These are phyloP conservation scores for Leishmania martiniquensis DNA, from an alignment of 208 protist genomes.

Conservation along the genomic window DNA sequence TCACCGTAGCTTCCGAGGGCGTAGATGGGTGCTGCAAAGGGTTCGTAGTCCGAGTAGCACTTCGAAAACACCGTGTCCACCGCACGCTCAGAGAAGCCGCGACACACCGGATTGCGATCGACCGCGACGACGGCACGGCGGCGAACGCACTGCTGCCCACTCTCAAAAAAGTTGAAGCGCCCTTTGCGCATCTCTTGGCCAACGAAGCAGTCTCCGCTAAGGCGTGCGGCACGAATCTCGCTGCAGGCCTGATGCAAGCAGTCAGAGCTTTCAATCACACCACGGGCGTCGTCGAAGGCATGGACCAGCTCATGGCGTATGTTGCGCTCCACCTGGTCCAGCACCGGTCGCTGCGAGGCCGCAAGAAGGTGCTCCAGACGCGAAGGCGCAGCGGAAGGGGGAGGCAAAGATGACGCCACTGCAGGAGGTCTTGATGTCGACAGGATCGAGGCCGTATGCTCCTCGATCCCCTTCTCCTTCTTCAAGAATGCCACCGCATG, in stretches of 20 bases:
- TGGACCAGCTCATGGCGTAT: slow-evolving; percentile 95
- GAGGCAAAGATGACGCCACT: slow-evolving; percentile 1
- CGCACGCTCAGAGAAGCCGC: slow-evolving; percentile 79
- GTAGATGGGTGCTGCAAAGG: slow-evolving; percentile 84
- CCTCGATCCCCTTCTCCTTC: slow-evolving; percentile 16
- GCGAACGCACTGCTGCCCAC: slow-evolving; percentile 85
- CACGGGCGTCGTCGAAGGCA: slow-evolving; percentile 93
- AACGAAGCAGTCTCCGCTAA: slow-evolving; percentile 94
- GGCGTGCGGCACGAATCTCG: slow-evolving; percentile 93
- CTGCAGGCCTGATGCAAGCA: slow-evolving; percentile 95
- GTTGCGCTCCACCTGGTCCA: slow-evolving; percentile 72
- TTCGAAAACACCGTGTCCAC: slow-evolving; percentile 75
- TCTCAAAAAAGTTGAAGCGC: slow-evolving; percentile 64
- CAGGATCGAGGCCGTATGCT: neutral
- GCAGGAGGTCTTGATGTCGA: neutral
- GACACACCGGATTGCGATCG: slow-evolving; percentile 84
- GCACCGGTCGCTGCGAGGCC: slow-evolving; percentile 30
- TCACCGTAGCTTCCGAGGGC: slow-evolving; percentile 84
- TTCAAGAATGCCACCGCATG: slow-evolving; percentile 20
- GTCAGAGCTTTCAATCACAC: slow-evolving; percentile 84
- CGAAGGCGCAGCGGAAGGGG: neutral
- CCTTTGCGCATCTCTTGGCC: slow-evolving; percentile 70
- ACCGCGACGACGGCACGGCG: slow-evolving; percentile 90
- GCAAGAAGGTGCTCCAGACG: slow-evolving; percentile 20
- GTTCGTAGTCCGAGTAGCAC: slow-evolving; percentile 93